phyloP scores from a whole-genome alignment of 257 asterid species.

The Solanum pimpinellifolium region DNA sequence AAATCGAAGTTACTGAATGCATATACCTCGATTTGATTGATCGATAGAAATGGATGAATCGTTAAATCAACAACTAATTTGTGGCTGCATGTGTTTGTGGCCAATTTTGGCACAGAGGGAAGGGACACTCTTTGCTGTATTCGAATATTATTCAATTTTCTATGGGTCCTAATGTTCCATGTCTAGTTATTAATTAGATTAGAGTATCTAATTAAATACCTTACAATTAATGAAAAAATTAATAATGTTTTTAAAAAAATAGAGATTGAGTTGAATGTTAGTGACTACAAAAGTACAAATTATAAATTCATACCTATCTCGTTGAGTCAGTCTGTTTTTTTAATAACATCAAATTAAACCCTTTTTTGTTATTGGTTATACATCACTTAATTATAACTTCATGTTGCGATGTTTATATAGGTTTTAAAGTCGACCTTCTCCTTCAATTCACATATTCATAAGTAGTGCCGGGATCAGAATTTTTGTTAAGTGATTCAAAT shows the following conservation, averaged over 20 bases:
- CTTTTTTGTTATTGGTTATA: neutral
- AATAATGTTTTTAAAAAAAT: neutral
- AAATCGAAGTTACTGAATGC: neutral
- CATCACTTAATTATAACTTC: neutral
- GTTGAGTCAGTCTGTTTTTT: neutral
- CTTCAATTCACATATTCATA: neutral
- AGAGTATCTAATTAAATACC: neutral
- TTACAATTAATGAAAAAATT: neutral
- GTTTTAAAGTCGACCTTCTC: neutral
- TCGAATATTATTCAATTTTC: neutral
- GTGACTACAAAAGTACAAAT: neutral
- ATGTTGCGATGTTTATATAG: neutral
- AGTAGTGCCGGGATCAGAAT: accelerated
- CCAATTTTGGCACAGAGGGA: neutral
- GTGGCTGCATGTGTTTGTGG: constrained; percentile 13
- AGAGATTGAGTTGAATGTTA: neutral
- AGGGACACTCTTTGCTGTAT: constrained; percentile 2
- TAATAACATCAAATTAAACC: too few species aligned
- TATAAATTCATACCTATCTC: neutral
- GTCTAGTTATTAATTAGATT: neutral
- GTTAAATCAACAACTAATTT: constrained; percentile 23
- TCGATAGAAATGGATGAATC: constrained; percentile 2
- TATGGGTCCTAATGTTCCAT: constrained; percentile 1
- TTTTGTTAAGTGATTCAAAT: neutral
- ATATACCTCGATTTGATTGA: neutral